Evolutionary conservation across 2,329 filamentous ascomycete species (phyloP), one percentile per base, ranked within the genome.

Genomic region (Fusarium goolgardi): DNA sequence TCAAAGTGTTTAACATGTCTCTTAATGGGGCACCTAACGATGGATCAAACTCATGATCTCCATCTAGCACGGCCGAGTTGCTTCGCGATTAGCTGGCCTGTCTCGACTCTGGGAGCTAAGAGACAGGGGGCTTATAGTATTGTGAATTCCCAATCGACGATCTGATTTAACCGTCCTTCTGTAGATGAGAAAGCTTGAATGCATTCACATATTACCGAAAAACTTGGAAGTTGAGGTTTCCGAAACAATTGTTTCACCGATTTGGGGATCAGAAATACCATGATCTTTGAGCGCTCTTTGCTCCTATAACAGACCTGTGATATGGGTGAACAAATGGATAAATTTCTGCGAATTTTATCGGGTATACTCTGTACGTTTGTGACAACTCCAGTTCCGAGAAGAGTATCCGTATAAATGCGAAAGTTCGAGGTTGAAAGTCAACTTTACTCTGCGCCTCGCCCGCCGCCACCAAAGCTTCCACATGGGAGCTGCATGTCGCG

Each of bases 21-120:
- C 32, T 40, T 39, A 20, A 50, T n/a, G 23, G 47, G 34, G n/a
- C 21, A 20, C 34, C 18, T 50, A 50, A 29, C 10, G 20, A 59
- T 56, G 35, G 43, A 44, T 57, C 46, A 62, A 56, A 63, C 63
- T 59, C 57, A 58, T 70, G 54, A 63, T 67, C 63, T 63, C 67
- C 61, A 67, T 71, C 57, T 41, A 34, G 39, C 34, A 35, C 39
- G 51, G 43, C 66, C 55, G 49, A 55, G 53, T 53, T 65, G 51
- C 55, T 65, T 63, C 47, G 47, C 35, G 65, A 25, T 63, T 63
- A 69, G 57, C 61, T 70, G 69, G 62, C 64, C 23, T 27, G 55
- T 56, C 55, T 69, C 32, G 54, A 56, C 54, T 59, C 60, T 50
- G n/a, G 18, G 23, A 10, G 34, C 32, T 69, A 71, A 43, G 41